Evolutionary conservation across 2,329 filamentous ascomycete species (phyloP).

Genomic region (Fonsecaea pedrosoi): DNA sequence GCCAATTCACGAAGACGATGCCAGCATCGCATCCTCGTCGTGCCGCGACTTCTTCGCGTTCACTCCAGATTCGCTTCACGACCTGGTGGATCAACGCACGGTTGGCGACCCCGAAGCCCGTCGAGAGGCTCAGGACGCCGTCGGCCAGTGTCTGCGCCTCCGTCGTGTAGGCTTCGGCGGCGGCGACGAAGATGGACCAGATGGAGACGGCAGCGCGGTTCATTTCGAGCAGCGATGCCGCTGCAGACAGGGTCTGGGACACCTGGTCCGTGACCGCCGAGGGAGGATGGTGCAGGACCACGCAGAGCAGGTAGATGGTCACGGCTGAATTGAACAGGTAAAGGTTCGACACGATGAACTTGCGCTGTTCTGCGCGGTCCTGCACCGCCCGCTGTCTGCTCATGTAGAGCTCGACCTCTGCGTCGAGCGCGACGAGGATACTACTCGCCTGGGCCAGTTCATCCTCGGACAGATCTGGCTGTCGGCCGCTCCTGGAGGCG

Average conservation of each 20-base stretch:
- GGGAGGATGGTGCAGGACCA: constrained; percentile 22
- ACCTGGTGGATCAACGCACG: constrained; percentile 20
- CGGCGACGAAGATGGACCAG: constrained; percentile 29
- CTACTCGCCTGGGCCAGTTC: constrained; percentile 23
- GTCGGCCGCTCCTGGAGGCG: neutral
- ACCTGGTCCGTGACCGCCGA: constrained; percentile 22
- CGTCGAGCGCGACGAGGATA: constrained; percentile 20
- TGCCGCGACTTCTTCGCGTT: constrained; percentile 19
- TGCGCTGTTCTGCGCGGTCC: constrained; percentile 17
- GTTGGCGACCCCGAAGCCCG: constrained; percentile 22
- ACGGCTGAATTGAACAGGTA: constrained; percentile 24
- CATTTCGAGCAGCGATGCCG: constrained; percentile 19
- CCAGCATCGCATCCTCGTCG: constrained; percentile 19
- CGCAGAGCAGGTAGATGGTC: constrained; percentile 25
- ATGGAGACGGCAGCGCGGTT: constrained; percentile 25
- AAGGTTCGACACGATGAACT: constrained; percentile 25
- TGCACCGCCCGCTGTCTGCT: constrained; percentile 19
- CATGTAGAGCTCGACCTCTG: constrained; percentile 24
- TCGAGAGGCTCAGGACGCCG: constrained; percentile 20
- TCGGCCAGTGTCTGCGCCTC: constrained; percentile 25
- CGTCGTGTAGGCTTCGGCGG: constrained; percentile 25
- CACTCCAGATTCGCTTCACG: constrained; percentile 22
- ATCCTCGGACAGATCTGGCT: constrained; percentile 18
- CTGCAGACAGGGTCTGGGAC: constrained; percentile 12
- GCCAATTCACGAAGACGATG: constrained; percentile 21